These are phyloP conservation scores for Catenaria anguillulae DNA, from an alignment of 371 early-diverging fungal species.

Conservation along the genomic window DNA sequence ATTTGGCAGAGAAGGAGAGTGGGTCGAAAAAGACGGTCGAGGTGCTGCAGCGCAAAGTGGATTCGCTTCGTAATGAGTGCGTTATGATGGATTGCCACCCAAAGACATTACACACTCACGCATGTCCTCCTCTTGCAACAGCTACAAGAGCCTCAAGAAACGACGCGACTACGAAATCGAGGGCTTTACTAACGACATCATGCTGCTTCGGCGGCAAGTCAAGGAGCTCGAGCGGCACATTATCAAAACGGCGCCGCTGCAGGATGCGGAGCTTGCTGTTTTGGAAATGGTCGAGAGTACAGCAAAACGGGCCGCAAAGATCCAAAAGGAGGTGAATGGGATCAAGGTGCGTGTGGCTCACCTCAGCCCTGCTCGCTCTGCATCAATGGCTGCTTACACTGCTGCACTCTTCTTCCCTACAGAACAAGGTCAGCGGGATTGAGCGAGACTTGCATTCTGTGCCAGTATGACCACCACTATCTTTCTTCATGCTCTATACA, in stretches of 20 bases:
- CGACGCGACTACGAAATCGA: constrained; percentile 38
- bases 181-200: constrained; percentile 39
- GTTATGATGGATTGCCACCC: too few species aligned
- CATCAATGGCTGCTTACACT: too few species aligned
- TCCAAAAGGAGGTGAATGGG: constrained; percentile 21
- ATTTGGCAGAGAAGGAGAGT: constrained; percentile 13
- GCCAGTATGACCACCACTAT: constrained; percentile 1
- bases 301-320: constrained; percentile 18
- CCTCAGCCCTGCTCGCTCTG: background rate
- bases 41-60: constrained; percentile 12
- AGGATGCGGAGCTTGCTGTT: constrained; percentile 29
- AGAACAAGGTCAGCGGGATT: constrained; percentile 18
- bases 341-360: constrained; percentile 20
- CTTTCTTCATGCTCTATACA: background rate
- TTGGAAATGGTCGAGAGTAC: constrained; percentile 24
- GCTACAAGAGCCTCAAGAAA: constrained; percentile 23
- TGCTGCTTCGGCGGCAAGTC: constrained; percentile 22
- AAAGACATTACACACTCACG: background rate
- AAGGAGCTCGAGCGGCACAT: constrained; percentile 26
- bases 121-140: constrained; percentile 3
- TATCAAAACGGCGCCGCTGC: constrained; percentile 24
- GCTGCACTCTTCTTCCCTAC: too few species aligned
- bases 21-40: constrained; percentile 13
- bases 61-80: constrained; percentile 15
- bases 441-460: constrained; percentile 16